phyloP scores from a whole-genome alignment of 2,329 filamentous ascomycete genomes.

The Beauveria sp. region DNA sequence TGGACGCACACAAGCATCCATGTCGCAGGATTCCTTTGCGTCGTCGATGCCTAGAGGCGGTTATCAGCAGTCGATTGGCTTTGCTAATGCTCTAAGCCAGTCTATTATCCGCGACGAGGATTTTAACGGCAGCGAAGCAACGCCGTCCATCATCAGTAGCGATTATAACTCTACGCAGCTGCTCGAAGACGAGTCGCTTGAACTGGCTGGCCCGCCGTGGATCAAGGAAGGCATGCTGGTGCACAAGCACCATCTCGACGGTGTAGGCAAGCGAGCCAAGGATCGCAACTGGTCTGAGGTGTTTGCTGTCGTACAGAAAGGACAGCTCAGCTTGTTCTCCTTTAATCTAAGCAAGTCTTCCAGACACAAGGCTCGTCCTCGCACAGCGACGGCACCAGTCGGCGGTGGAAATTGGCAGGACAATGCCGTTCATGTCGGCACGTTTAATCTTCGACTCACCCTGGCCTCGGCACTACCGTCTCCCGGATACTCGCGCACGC shows the following conservation, averaged over 20 bases:
- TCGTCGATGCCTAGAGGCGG: conserved; percentile 69
- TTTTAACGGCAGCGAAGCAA: conserved; percentile 42
- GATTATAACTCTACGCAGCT: conserved; percentile 54
- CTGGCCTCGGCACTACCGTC: conserved; percentile 84
- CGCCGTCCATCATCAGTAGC: conserved; percentile 49
- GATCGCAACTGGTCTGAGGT: conserved; percentile 92
- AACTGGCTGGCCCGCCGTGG: conserved; percentile 92
- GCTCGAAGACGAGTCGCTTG: conserved; percentile 86
- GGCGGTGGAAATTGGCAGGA: conserved; percentile 98
- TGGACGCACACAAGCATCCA: conserved; percentile 81
- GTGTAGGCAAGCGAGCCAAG: conserved; percentile 83
- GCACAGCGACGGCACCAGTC: conserved; percentile 41
- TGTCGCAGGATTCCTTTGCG: conserved; percentile 86
- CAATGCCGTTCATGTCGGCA: conserved; percentile 82
- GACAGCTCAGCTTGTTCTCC: conserved; percentile 87
- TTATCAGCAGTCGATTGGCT: conserved; percentile 94
- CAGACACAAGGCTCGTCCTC: conserved; percentile 55
- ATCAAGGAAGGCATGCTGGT: conserved; percentile 93
- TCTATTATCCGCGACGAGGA: conserved; percentile 90
- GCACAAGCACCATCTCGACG: conserved; percentile 93
- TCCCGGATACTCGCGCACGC: conserved; percentile 83
- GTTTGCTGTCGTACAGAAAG: conserved; percentile 93
- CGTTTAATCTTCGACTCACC: conserved; percentile 82
- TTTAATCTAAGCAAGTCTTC: conserved; percentile 78
- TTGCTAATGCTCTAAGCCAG: conserved; percentile 92